These are phyloP conservation scores for Metschnikowia amazonensis DNA, from an alignment of 805 yeast species.

Conservation along the genomic window DNA sequence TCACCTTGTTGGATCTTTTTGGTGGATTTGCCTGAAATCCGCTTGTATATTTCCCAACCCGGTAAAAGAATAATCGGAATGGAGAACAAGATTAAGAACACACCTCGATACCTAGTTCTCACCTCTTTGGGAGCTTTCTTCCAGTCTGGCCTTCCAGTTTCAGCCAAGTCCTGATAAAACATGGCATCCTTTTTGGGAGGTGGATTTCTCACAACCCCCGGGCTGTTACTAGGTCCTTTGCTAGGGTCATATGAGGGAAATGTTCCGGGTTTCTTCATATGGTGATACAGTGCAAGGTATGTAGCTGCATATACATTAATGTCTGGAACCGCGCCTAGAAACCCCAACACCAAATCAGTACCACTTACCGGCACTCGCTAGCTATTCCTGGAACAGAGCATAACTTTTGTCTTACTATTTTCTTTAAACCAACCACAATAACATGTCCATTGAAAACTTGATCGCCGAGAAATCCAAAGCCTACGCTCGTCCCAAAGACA, in stretches of 20 bases:
- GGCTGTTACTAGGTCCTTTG: background rate
- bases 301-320: background rate
- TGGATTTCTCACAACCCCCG: constrained; percentile 1
- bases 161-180: constrained; percentile 33
- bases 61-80: constrained; percentile 36
- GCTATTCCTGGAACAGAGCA: background rate
- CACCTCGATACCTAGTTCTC: constrained; percentile 34
- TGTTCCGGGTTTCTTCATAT: constrained; percentile 14
- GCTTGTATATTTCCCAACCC: constrained; percentile 31
- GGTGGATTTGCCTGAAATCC: constrained; percentile 40
- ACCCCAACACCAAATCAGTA: background rate
- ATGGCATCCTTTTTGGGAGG: constrained; percentile 23
- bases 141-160: constrained; percentile 43
- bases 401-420: background rate
- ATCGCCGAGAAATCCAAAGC: constrained; percentile 6
- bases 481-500: constrained; percentile 44
- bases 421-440: background rate
- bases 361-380: background rate
- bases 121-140: constrained; percentile 40
- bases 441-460: constrained; percentile 9
- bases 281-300: background rate
- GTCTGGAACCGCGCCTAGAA: background rate
- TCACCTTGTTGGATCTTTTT: constrained; percentile 41
- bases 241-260: constrained; percentile 7
- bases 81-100: constrained; percentile 35